Evolutionary conservation across 2,329 filamentous ascomycete genomes (phyloP).

Genomic region (Penicillium sp.): DNA sequence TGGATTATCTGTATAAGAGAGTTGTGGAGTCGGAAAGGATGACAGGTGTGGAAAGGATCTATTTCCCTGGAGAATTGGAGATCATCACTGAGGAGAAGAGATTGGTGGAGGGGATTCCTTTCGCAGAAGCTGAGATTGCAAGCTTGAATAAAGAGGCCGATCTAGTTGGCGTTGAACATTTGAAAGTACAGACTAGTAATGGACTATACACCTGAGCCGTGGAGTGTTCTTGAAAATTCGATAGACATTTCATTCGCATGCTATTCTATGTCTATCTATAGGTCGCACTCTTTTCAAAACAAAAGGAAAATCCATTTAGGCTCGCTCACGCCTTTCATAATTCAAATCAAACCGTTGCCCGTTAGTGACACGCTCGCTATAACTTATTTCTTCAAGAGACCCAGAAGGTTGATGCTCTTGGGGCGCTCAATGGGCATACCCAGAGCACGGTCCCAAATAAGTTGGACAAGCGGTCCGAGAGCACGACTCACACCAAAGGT

Average conservation of each 20-base stretch:
- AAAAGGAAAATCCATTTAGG: background rate
- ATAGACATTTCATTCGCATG: background rate
- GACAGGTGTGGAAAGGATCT: slow-evolving; percentile 56
- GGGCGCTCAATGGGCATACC: slow-evolving; percentile 95
- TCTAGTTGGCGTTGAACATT: slow-evolving; percentile 14
- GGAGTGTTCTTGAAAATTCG: background rate
- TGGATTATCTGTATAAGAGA: slow-evolving; percentile 59
- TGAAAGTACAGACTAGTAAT: slow-evolving; percentile 5
- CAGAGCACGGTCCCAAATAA: slow-evolving; percentile 93
- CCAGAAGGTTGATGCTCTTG: slow-evolving; percentile 94
- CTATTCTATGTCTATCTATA: background rate
- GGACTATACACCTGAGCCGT: too few relatives aligned
- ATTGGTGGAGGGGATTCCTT: slow-evolving; percentile 20
- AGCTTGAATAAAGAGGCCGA: slow-evolving; percentile 23
- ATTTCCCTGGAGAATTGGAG: slow-evolving; percentile 60
- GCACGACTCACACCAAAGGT: slow-evolving; percentile 67
- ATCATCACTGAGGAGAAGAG: slow-evolving; percentile 48
- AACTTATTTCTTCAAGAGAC: slow-evolving; percentile 64
- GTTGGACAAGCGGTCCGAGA: slow-evolving; percentile 85
- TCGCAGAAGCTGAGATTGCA: slow-evolving; percentile 20
- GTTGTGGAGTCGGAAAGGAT: slow-evolving; percentile 55
- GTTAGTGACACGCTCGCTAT: background rate
- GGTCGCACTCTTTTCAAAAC: background rate
- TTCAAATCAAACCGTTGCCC: background rate
- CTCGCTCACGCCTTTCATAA: background rate